Evolutionary conservation across 2,329 filamentous ascomycete genomes (phyloP).

Genomic region (Arthrobotrys sinensis): DNA sequence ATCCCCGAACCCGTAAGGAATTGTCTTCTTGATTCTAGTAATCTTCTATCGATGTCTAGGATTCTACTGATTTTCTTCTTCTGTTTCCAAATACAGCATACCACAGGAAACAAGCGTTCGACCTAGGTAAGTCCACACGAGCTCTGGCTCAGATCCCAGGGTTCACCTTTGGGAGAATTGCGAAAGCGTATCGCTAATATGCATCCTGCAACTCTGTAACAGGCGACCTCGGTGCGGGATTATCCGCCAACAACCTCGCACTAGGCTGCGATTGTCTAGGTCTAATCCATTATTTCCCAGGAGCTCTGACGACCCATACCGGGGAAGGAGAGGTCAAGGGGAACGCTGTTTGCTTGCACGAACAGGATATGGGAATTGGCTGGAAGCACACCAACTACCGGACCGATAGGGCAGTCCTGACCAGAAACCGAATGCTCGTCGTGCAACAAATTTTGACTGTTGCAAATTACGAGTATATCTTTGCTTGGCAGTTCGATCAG

Average conservation of each 20-base stretch:
- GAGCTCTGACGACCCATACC: slow-evolving; percentile 73
- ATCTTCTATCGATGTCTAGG: slow-evolving; percentile 41
- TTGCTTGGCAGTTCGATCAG: slow-evolving; percentile 81
- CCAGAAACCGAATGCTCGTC: slow-evolving; percentile 72
- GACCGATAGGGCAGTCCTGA: slow-evolving; percentile 76
- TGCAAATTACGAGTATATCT: slow-evolving; percentile 81
- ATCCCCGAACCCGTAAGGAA: slow-evolving; percentile 71
- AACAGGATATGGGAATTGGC: slow-evolving; percentile 78
- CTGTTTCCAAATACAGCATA: slow-evolving; percentile 69
- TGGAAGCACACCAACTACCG: slow-evolving; percentile 82
- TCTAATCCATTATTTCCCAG: slow-evolving; percentile 77
- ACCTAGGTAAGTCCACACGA: slow-evolving; percentile 68
- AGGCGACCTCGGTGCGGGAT: slow-evolving; percentile 73
- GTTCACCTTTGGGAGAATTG: slow-evolving; percentile 39
- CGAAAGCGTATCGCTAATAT: slow-evolving; percentile 42
- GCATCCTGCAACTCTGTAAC: slow-evolving; percentile 26
- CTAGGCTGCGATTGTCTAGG: slow-evolving; percentile 80
- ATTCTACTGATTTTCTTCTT: slow-evolving; percentile 36
- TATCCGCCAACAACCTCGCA: slow-evolving; percentile 78
- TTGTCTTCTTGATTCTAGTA: slow-evolving; percentile 14
- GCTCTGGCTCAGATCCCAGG: slow-evolving; percentile 19
- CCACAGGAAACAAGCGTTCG: slow-evolving; percentile 80
- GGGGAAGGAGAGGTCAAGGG: slow-evolving; percentile 74
- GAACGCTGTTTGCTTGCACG: slow-evolving; percentile 79
- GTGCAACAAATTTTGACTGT: slow-evolving; percentile 67